These are phyloP conservation scores for Nigrospora sphaerica DNA, from an alignment of 2,329 filamentous ascomycete species.

Conservation along the genomic window DNA sequence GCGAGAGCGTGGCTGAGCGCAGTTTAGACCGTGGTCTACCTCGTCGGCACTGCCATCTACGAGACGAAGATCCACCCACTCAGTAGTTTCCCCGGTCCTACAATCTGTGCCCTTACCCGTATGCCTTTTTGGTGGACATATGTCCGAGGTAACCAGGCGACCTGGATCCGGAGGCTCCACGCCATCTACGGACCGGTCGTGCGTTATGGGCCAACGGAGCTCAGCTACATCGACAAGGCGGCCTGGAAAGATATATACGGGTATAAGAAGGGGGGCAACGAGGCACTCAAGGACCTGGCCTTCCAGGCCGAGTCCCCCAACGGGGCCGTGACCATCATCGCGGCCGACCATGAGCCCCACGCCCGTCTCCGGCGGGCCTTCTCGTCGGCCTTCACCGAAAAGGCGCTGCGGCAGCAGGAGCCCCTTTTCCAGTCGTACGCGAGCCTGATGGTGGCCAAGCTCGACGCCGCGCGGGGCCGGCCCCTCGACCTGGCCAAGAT, in stretches of 20 bases:
- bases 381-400: conserved; percentile 21
- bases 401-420: conserved; percentile 25
- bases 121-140: conserved; percentile 1
- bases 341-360: conserved; percentile 9
- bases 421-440: conserved; percentile 19
- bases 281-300: conserved; percentile 2
- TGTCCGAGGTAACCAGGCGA: neutral
- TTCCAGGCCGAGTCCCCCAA: neutral
- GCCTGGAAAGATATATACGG: conserved; percentile 4
- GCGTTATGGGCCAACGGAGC: neutral
- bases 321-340: conserved; percentile 1
- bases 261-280: neutral
- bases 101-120: neutral
- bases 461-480: conserved; percentile 10
- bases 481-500: conserved; percentile 5
- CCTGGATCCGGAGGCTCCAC: neutral
- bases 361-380: conserved; percentile 18
- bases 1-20: too few species aligned
- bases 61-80: neutral
- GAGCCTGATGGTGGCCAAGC: conserved; percentile 14
- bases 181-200: conserved; percentile 1
- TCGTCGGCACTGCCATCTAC: neutral
- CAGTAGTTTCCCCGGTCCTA: neutral
- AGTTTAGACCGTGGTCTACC: neutral
- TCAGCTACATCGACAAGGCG: conserved; percentile 1